These are phyloP conservation scores for Adansonia grandidieri DNA, from an alignment of 441 rosid genomes.

Conservation along the genomic window DNA sequence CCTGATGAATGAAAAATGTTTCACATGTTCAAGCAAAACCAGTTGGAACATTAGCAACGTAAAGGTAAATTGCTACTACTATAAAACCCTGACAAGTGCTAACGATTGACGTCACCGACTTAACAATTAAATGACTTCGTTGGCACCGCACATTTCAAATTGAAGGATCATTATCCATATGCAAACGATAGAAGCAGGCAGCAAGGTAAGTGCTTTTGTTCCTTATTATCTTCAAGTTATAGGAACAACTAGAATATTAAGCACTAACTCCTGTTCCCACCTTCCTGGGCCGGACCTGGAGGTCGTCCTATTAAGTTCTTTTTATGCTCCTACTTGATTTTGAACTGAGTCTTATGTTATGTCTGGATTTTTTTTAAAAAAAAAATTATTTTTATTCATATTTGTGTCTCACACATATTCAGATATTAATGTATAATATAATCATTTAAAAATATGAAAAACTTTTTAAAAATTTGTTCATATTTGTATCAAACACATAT, in stretches of 20 bases:
- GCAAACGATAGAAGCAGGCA: not conserved
- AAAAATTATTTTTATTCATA: no score
- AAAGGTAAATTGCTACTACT: not conserved
- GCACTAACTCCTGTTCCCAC: slow-evolving; percentile 82
- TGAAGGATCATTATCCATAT: not conserved
- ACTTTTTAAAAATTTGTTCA: no score
- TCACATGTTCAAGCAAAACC: not conserved
- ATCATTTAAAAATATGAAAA: no score
- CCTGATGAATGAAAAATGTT: not conserved
- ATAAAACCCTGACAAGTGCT: not conserved
- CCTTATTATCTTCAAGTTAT: not conserved
- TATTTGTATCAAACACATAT: no score
- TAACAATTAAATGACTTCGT: not conserved
- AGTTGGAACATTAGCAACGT: not conserved
- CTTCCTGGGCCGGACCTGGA: slow-evolving; percentile 51
- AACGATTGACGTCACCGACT: not conserved
- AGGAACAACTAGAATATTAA: not conserved
- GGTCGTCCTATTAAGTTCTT: no score
- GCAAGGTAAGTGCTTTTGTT: not conserved
- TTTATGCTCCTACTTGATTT: no score
- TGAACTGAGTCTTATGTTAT: no score
- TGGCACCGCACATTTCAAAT: not conserved
- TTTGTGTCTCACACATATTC: no score
- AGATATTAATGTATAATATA: no score
- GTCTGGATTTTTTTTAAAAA: no score